Base-by-base conservation (phyloP, 805 yeast species). In the Myxozyma kluyveri region DNA sequence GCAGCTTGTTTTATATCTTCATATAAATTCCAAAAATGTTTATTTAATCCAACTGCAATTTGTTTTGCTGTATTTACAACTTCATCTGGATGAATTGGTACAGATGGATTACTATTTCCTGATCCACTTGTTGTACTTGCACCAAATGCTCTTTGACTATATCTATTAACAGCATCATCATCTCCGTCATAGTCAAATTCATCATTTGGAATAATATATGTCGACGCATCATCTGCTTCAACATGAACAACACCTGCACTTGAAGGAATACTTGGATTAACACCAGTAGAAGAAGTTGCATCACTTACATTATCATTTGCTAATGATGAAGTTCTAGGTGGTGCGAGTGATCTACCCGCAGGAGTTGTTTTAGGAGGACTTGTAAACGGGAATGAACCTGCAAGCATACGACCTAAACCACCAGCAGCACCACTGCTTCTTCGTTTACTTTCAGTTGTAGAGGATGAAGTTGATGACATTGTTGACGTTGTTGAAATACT, bases 1-100 rank as follows among this genome's bases (percentile, higher is more conserved):
- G 64, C 60, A 10, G 60, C 64, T 12, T 59, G 59, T 42, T 59
- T 55, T 14, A 61, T 27, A 37, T 61, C 64, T 31, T 61, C 52
- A 33, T 55, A 61, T 19, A 61, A 47, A 19, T 38, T 57, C 64
- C 63, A 60, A 27, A 61, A 47, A 22, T 58, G 63, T 22, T 41
- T 50, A 42, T 61, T 61, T 9, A 61, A 36, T 14, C 64, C 64
- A 21, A 55, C 62, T 18, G 59, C 61, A 12, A 61, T 47, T 40
- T 55, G 61, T 45, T 50, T 52, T 7, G 64, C 63, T 47, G 59
- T 46, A 38, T 58, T 52, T 21, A 61, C 44, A 22, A 61, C 59
- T 24, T 61, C 64, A 14, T 61, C 64, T 10, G 60, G 45, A 21
- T 51, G 49, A 24, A 53, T 56, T 17, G 52, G 56, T 10, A 42